phyloP scores from a whole-genome alignment of 2,329 filamentous ascomycete species.

The Penicillium fuscoglaucum region DNA sequence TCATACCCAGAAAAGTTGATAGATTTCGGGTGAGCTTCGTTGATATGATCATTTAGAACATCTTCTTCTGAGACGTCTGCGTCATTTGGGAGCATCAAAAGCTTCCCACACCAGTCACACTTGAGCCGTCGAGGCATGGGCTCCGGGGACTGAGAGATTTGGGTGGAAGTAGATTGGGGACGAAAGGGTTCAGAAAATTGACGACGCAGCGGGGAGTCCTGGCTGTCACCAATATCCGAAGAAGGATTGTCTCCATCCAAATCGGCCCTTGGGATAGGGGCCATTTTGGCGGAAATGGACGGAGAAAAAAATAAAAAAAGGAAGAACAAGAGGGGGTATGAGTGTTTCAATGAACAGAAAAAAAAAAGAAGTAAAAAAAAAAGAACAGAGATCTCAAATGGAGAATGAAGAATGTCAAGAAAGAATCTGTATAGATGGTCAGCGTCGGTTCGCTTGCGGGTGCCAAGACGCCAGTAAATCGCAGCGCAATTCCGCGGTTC shows the following conservation, averaged over 20 bases:
- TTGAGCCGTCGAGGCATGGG: constrained; percentile 30
- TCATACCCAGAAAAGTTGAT: constrained; percentile 23
- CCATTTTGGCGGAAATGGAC: constrained; percentile 27
- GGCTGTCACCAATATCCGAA: constrained; percentile 39
- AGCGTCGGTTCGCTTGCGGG: constrained; percentile 38
- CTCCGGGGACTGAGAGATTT: constrained; percentile 37
- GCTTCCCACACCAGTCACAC: constrained; percentile 41
- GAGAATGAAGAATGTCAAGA: constrained; percentile 11
- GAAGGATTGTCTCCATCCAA: constrained; percentile 39
- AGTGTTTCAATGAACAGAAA: not conserved
- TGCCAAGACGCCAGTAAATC: constrained; percentile 35
- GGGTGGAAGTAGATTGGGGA: constrained; percentile 36
- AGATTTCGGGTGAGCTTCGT: constrained; percentile 36
- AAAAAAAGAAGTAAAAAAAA: constrained; percentile 3
- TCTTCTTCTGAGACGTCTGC: constrained; percentile 29
- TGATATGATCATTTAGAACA: constrained; percentile 36
- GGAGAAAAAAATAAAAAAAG: constrained; percentile 1
- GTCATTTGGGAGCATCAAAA: constrained; percentile 31
- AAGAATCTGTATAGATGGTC: constrained; percentile 32
- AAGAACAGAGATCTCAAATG: constrained; percentile 6
- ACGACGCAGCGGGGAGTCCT: constrained; percentile 39
- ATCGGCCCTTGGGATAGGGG: constrained; percentile 36
- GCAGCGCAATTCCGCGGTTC: constrained; percentile 17
- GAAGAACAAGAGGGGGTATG: constrained; percentile 5
- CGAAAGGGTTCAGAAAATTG: constrained; percentile 43